phyloP scores from a whole-genome alignment of 306 rosid genomes.

The Styphnolobium japonicum region DNA sequence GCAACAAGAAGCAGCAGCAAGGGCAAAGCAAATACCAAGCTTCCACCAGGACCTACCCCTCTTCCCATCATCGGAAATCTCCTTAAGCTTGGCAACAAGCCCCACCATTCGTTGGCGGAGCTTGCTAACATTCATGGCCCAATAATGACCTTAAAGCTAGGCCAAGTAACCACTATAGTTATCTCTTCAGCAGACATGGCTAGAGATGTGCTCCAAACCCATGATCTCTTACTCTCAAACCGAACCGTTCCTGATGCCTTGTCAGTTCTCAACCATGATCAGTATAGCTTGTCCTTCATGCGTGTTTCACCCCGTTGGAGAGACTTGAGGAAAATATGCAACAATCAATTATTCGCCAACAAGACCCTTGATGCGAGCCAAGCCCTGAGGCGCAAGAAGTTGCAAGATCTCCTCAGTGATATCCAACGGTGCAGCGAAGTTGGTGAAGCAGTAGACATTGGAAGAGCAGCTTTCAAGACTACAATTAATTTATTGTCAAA shows the following conservation, averaged over 20 bases:
- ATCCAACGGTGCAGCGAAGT: neutral
- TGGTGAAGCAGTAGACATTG: constrained; percentile 43
- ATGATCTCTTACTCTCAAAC: constrained; percentile 9
- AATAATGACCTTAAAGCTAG: constrained; percentile 17
- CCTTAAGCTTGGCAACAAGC: neutral
- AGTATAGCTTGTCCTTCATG: constrained; percentile 27
- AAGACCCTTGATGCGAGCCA: constrained; percentile 33
- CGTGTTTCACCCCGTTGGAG: constrained; percentile 29
- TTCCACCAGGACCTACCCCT: constrained; percentile 56
- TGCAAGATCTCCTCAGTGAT: constrained; percentile 18
- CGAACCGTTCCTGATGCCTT: constrained; percentile 16
- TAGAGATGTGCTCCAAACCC: constrained; percentile 34
- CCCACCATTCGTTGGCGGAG: constrained; percentile 19
- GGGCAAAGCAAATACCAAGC: neutral
- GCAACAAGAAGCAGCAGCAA: neutral
- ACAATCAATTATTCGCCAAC: constrained; percentile 30
- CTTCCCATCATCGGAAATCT: constrained; percentile 30
- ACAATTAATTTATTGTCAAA: constrained; percentile 35
- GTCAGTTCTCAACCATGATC: constrained; percentile 6
- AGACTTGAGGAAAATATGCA: constrained; percentile 22
- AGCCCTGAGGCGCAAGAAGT: constrained; percentile 19
- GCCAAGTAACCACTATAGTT: constrained; percentile 17
- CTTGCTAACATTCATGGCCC: constrained; percentile 20
- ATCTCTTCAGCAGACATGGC: constrained; percentile 29
- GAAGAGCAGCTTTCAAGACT: constrained; percentile 34